phyloP scores from a whole-genome alignment of 768 basidiomycete species.

The Tricholomella constricta region DNA sequence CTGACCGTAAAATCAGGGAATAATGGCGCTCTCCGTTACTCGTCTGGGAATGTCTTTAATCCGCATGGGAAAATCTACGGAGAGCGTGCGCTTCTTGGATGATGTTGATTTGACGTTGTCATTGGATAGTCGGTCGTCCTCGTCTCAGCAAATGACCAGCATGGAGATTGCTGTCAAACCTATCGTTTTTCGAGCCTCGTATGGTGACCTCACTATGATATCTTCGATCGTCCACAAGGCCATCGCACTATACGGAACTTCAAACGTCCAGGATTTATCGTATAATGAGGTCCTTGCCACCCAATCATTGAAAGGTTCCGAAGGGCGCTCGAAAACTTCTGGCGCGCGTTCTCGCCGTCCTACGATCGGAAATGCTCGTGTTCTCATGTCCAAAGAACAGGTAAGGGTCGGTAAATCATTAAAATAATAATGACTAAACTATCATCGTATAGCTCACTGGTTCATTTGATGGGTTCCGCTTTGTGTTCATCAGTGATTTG shows the following conservation, averaged over 20 bases:
- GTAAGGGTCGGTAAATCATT: conserved; percentile 37
- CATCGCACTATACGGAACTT: conserved; percentile 66
- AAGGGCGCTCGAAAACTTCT: conserved; percentile 11
- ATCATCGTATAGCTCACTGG: conserved; percentile 68
- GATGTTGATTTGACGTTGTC: conserved; percentile 88
- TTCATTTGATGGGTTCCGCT: conserved; percentile 86
- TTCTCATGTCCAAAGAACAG: conserved; percentile 76
- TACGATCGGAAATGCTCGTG: conserved; percentile 41
- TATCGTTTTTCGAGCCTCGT: conserved; percentile 92
- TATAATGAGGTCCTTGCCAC: neutral
- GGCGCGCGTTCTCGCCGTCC: conserved; percentile 7
- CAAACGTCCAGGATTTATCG: conserved; percentile 8
- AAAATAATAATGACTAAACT: conserved; percentile 5
- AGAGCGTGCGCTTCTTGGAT: conserved; percentile 90
- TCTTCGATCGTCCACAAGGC: conserved; percentile 85
- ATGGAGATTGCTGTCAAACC: conserved; percentile 84
- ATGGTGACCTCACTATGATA: conserved; percentile 91
- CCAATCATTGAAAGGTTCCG: conserved; percentile 10
- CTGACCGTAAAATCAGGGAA: conserved; percentile 49
- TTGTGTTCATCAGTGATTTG: conserved; percentile 92
- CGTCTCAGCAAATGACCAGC: conserved; percentile 70
- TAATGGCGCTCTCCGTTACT: conserved; percentile 77
- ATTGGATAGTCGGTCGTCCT: conserved; percentile 79
- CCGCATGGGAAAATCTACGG: conserved; percentile 80
- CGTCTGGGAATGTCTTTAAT: conserved; percentile 92